Evolutionary conservation across 192 early-diverging fungal genomes (phyloP), one percentile per base, ranked within the genome.

Genomic region (Funneliformis geosporum): DNA sequence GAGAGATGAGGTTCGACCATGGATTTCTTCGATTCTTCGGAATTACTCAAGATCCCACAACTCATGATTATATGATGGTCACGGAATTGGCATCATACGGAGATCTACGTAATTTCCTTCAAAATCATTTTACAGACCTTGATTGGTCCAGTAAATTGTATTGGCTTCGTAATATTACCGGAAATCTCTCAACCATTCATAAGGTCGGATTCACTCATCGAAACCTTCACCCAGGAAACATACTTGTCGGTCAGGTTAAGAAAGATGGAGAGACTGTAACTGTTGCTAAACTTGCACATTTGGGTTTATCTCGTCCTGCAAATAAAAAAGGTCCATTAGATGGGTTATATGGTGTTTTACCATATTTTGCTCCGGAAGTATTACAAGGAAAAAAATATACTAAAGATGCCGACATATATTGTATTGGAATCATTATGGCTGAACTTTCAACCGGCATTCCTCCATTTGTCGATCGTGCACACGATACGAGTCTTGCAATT

Each of bases 361-460:
- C 73, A 39, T 74, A 74, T 74, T 27, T 60, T 16, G 73, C 73
- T 38, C 73, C 73, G 2, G 73, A 74, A 40, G 73, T 74, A 21
- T 60, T 74, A 21, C 23, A 39, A 28, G 73, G 73, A 18, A 25
- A 28, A 27, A 16, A 55, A 60, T 85, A 85, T 66, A 76, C 82
- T 7, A 75, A 80, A 23, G 64, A 60, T 11, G 83, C 82, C 42
- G 84, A 85, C 42, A 80, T 85, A 25, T 85, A 83, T 68, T 83
- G 84, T 60, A 61, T 85, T 42, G 84, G 84, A 42, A 82, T 85
- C 5, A 81, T 85, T 69, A 83, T 85, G 81, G 83, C 80, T 75
- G 81, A 85, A 61, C 83, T 85, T 18, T 80, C 84, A 6, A 81
- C 84, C 33, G 82, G 84, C 7, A 70, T 72, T 9, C 78, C 81